Percentiles rank a stretch among this genome's conserved stretches.
Conservation (phyloP, 352 stramenopile species). For the Phytophthora cryptogea region DNA sequence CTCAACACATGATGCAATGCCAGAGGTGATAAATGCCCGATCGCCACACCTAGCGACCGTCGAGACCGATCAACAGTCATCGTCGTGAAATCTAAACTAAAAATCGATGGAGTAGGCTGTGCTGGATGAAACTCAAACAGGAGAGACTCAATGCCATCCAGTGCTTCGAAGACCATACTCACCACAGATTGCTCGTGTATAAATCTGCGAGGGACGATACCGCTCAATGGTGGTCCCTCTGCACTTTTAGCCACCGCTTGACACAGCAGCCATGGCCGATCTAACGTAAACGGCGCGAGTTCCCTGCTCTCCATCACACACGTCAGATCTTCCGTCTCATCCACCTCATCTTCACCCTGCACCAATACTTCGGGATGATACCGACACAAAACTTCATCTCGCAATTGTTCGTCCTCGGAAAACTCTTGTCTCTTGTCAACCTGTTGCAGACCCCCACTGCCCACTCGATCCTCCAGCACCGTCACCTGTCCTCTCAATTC, state of each 20-base stretch:
- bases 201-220: constrained; percentile 24
- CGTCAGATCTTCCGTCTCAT: constrained; percentile 19
- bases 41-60: constrained; percentile 26
- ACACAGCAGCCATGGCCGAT: constrained; percentile 44
- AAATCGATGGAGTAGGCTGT: constrained; percentile 22
- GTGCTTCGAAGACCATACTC: constrained; percentile 56
- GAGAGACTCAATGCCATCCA: constrained; percentile 53
- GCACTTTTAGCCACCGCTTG: constrained; percentile 23
- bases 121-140: constrained; percentile 47
- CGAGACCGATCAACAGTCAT: constrained; percentile 31
- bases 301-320: constrained; percentile 17
- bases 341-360: constrained; percentile 2
- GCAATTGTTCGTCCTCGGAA: constrained; percentile 18
- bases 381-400: constrained; percentile 45
- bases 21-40: constrained; percentile 58
- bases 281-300: constrained; percentile 34
- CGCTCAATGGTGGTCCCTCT: neutral
- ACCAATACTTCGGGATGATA: constrained; percentile 42
- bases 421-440: constrained; percentile 9
- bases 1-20: constrained; percentile 41
- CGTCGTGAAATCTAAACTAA: constrained; percentile 43
- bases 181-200: constrained; percentile 60
- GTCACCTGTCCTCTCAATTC: neutral
- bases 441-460: constrained; percentile 5
- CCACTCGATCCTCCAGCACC: constrained; percentile 15